phyloP scores from a whole-genome alignment of 2,329 filamentous ascomycete genomes.

The Penicillium sclerotigenum region DNA sequence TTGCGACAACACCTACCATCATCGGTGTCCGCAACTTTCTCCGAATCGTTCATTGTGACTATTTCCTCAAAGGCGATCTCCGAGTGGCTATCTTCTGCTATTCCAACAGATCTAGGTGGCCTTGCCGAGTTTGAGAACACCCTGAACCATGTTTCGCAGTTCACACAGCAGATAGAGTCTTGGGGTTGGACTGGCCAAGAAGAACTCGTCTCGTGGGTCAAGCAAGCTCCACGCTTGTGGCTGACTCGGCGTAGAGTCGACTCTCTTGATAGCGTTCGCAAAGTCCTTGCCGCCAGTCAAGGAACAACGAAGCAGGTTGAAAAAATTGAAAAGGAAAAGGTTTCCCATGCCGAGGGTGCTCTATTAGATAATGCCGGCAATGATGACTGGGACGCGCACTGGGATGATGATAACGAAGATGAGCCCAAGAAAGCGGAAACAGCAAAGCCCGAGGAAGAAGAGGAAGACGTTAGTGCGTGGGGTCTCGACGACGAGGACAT shows the following conservation, averaged over 20 bases:
- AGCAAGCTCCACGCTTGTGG: conserved; percentile 78
- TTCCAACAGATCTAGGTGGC: conserved; percentile 70
- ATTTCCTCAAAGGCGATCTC: conserved; percentile 67
- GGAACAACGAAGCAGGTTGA: conserved; percentile 70
- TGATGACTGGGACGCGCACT: conserved; percentile 73
- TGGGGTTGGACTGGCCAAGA: conserved; percentile 61
- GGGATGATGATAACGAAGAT: conserved; percentile 66
- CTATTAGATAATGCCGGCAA: conserved; percentile 55
- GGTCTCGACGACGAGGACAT: conserved; percentile 47
- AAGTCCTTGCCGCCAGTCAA: conserved; percentile 64
- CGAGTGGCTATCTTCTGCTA: conserved; percentile 70
- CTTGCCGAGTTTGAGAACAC: conserved; percentile 69
- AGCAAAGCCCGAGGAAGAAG: conserved; percentile 31
- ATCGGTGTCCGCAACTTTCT: conserved; percentile 54
- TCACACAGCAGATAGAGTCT: conserved; percentile 62
- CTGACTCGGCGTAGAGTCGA: conserved; percentile 76
- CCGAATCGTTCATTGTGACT: conserved; percentile 66
- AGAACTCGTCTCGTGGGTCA: conserved; percentile 74
- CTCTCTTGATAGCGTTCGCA: conserved; percentile 71
- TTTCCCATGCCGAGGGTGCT: conserved; percentile 67
- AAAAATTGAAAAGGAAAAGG: conserved; percentile 76
- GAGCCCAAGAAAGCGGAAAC: conserved; percentile 17
- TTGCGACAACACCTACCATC: conserved; percentile 51
- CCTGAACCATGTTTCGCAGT: conserved; percentile 61
- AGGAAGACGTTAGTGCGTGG: conserved; percentile 51